Conservation (phyloP, 2,329 filamentous ascomycete genomes). For the Sordariomycetes sp. region DNA sequence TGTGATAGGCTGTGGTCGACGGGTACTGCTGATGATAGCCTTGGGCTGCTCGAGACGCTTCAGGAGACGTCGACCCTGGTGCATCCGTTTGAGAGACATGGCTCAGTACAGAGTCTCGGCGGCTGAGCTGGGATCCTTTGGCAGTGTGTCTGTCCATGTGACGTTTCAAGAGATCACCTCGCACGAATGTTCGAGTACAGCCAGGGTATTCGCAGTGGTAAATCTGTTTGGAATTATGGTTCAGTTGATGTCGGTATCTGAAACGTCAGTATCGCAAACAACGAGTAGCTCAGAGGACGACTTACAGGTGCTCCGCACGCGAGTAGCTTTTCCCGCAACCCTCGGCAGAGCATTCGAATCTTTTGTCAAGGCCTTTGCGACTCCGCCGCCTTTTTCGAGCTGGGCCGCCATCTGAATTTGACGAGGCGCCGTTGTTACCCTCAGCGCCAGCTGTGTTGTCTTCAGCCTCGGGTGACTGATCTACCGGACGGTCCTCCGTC, state of each 20-base stretch:
- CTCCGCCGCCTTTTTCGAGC: constrained; percentile 57
- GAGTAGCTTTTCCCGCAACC: constrained; percentile 96
- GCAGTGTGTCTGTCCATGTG: constrained; percentile 75
- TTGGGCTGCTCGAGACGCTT: not conserved
- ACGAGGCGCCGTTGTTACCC: constrained; percentile 31
- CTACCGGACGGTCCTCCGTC: too few species aligned
- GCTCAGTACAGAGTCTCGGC: constrained; percentile 49
- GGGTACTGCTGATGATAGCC: constrained; percentile 26
- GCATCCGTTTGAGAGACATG: constrained; percentile 16
- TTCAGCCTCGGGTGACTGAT: constrained; percentile 3
- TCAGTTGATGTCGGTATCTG: constrained; percentile 83
- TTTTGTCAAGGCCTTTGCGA: constrained; percentile 71
- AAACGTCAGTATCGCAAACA: constrained; percentile 13
- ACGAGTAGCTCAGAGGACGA: not conserved
- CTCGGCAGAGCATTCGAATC: constrained; percentile 74
- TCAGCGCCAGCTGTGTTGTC: not conserved
- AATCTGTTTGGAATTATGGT: constrained; percentile 92
- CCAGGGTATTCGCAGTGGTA: constrained; percentile 89
- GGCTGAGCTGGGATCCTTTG: constrained; percentile 66
- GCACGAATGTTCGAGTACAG: constrained; percentile 83
- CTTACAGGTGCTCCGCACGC: constrained; percentile 85
- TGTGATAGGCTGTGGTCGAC: not conserved
- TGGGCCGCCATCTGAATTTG: constrained; percentile 40
- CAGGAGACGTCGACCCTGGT: constrained; percentile 3
- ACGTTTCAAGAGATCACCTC: constrained; percentile 83